These are phyloP conservation scores for Uronychia binucleata DNA, from an alignment of 73 alveolate species.

Conservation along the genomic window DNA sequence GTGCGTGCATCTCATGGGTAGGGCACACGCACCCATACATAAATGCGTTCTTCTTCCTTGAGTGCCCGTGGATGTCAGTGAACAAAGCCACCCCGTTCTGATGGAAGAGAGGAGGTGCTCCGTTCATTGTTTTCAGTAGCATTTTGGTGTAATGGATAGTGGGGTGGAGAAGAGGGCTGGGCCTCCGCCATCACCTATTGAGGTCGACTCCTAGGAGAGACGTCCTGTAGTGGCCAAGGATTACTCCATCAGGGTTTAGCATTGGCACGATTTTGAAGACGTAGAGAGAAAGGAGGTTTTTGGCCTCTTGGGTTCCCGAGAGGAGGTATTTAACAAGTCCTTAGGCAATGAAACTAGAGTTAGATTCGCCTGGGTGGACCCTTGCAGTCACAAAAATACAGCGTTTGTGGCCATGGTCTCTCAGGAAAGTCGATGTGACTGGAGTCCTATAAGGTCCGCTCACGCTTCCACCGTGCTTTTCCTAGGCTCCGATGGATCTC, in stretches of 20 bases:
- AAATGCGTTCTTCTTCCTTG: constrained; percentile 40
- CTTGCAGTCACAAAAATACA: constrained; percentile 77
- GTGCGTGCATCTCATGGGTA: constrained; percentile 10
- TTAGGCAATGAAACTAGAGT: constrained; percentile 78
- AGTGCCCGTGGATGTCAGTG: constrained; percentile 80
- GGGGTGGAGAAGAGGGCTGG: constrained; percentile 87
- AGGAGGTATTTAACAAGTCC: constrained; percentile 86
- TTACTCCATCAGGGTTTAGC: constrained; percentile 91
- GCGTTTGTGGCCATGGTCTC: constrained; percentile 75
- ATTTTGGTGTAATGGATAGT: constrained; percentile 74
- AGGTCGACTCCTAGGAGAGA: constrained; percentile 89
- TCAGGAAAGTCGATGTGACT: neutral
- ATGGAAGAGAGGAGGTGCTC: constrained; percentile 55
- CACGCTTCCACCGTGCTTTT: too few relatives aligned
- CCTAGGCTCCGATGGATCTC: too few relatives aligned
- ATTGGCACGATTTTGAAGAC: constrained; percentile 90
- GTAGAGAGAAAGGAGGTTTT: constrained; percentile 70
- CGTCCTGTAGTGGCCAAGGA: constrained; percentile 89
- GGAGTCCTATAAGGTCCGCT: too few relatives aligned
- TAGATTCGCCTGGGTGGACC: constrained; percentile 95
- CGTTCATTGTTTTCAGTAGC: constrained; percentile 61
- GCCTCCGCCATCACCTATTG: constrained; percentile 92
- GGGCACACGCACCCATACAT: constrained; percentile 55
- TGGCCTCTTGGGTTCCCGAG: constrained; percentile 76
- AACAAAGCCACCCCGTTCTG: constrained; percentile 42